Evolutionary conservation across 345 rosid species (phyloP), one percentile per base, ranked within the genome.

Genomic region (Citrus medica): DNA sequence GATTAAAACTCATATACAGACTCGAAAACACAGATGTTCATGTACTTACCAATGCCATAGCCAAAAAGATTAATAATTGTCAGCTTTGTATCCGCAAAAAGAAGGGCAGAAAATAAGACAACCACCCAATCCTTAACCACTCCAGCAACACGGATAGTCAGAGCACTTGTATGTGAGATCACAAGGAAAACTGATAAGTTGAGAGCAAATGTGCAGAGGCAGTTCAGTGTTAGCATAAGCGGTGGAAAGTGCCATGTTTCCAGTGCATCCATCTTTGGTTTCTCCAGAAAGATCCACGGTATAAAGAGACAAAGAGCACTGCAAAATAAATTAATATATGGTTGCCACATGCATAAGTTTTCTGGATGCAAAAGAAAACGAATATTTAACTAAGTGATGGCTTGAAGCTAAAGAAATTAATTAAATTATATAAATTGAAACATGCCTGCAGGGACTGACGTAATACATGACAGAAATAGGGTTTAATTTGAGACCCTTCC

Each of bases 61-160:
- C 99, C 98, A 59, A 90, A 85, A 48, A 93, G 88, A 85, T 95
- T 95, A 79, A 95, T 88, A 72, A 91, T 1, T n/a, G 98, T 95
- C 76, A 95, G 90, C 84, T 95, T 92, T 33, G 97, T 92, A 76
- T 95, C 99, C 0, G 97, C 98, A 78, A 95, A 95, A 42, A 93
- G 89, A 80, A 92, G 88, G 53, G 99, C 97, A 72, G 99, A 95
- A 66, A 95, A 81, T 84, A 93, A 82, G 77, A 95, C 99, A 74
- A 95, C 99, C 73, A 95, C 94, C 99, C 99, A 95, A 77, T 95
- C 99, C 90, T 95, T 95, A 86, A 95, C 97, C 76, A 95, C 98
- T 59, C 99, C 99, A 84, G 99, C 98, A 46, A 95, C 99, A 62
- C 99, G 97, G 79, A 95, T 95, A 79, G 98, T 95, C 79, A 95